Base-by-base conservation (phyloP, 2,329 filamentous ascomycete species). In the Grosmannia clavigera region DNA sequence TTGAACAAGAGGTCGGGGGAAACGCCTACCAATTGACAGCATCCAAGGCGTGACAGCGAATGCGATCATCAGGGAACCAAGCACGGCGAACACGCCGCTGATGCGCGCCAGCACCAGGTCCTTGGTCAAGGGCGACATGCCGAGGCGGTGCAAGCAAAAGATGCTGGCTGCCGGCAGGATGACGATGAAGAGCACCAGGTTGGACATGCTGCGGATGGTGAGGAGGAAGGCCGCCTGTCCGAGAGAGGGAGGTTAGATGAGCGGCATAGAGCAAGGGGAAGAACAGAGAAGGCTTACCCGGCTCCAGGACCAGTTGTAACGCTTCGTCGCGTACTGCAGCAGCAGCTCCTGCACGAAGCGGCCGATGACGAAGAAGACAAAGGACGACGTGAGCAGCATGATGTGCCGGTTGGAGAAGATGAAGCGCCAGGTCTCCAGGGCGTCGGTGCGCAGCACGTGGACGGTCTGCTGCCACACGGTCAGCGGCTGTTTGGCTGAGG, bases 321-420 rank as follows among this genome's bases (percentile, higher is more conserved):
- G 73, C 55, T 75, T 77, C 1, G 76, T 77, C 59, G 78, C 72
- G 65, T 82, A 82, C 65, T 83, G 81, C 2, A 82, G 65, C 6
- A 81, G 61, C 27, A 78, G 61, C 4, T 73, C 70, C 56, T 70
- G 67, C 29, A 70, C 67, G 53, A 68, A 70, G 52, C 72, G 71
- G 29, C 70, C 67, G 0, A 69, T 50, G 5, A 73, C 59, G 10
- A 69, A 67, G 16, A 74, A 67, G 1, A 67, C 66, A 19, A 75
- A 68, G 0, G 73, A 71, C 2, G 72, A 4, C 22, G 76, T 70
- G 4, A 79, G 69, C 14, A 74, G 60, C 55, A 74, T 66, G 29
- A 77, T 64, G 16, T 65, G 68, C 61, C 65, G 69, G 6, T 77
- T 76, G 2, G 66, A 66, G 19, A 76, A 67, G 4, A 78, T 66